A percentile compares a stretch with the other conserved stretches of the same genome.
phyloP scores from a whole-genome alignment of 169 alveolate genomes.

The Plasmodium fragile region DNA sequence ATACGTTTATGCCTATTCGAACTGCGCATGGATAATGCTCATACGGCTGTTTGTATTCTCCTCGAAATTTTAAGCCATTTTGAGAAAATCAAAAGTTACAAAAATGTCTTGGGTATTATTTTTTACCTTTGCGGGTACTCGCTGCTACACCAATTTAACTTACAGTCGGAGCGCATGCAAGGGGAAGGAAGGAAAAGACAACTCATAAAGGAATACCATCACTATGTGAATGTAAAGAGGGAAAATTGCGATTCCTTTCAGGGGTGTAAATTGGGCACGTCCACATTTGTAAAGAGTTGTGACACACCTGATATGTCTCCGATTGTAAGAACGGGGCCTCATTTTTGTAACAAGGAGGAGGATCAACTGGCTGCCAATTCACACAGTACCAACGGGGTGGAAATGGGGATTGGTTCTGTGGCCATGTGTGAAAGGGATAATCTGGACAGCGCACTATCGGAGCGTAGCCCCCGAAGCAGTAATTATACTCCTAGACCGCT shows the following conservation, averaged over 20 bases:
- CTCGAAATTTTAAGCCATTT: conserved; percentile 49
- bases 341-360: neutral
- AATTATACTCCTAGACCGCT: neutral
- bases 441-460: neutral
- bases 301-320: neutral
- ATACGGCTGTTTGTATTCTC: conserved; percentile 37
- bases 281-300: conserved; percentile 14
- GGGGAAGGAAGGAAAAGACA: conserved; percentile 9
- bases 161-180: neutral
- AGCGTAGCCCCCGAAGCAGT: neutral
- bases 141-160: conserved; percentile 18
- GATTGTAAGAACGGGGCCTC: neutral
- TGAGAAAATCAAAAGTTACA: conserved; percentile 45
- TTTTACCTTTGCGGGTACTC: conserved; percentile 59
- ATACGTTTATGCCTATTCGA: conserved; percentile 69
- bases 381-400: neutral
- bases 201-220: conserved; percentile 26
- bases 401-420: neutral
- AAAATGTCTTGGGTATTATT: conserved; percentile 46
- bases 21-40: conserved; percentile 44
- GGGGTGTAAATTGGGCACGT: neutral
- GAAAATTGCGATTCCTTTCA: neutral
- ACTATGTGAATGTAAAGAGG: conserved; percentile 27
- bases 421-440: neutral
- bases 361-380: neutral